Conservation (phyloP, 306 rosid genomes). For the Cucurbita argyrosperma region DNA sequence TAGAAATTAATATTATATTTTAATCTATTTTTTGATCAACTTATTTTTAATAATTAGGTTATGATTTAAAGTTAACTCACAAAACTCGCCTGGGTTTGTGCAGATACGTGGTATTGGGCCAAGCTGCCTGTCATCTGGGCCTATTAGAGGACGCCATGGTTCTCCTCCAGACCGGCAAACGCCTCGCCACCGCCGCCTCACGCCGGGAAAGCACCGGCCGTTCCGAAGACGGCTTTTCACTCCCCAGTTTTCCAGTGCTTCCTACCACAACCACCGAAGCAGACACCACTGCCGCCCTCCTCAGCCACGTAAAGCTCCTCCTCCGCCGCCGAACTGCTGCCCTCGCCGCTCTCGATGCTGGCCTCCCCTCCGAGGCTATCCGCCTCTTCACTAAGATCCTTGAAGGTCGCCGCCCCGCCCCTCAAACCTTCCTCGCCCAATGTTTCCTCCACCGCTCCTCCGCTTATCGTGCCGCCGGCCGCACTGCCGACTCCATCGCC, state of each 20-base stretch:
- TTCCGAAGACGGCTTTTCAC: slow-evolving; percentile 67
- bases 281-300: slow-evolving; percentile 41
- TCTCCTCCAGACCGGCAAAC: slow-evolving; percentile 86
- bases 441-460: slow-evolving; percentile 75
- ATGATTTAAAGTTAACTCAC: background rate
- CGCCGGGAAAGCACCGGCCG: slow-evolving; percentile 75
- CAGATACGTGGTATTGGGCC: slow-evolving; percentile 74
- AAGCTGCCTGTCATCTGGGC: slow-evolving; percentile 82
- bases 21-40: no score
- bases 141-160: slow-evolving; percentile 91
- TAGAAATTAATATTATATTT: no score
- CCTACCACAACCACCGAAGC: slow-evolving; percentile 15
- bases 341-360: slow-evolving; percentile 68
- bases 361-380: slow-evolving; percentile 73
- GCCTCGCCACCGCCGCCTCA: slow-evolving; percentile 78
- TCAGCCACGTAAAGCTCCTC: slow-evolving; percentile 66
- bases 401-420: slow-evolving; percentile 79
- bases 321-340: slow-evolving; percentile 79
- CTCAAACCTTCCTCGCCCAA: slow-evolving; percentile 74
- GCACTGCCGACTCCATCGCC: slow-evolving; percentile 71
- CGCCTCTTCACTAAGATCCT: slow-evolving; percentile 81
- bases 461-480: slow-evolving; percentile 44
- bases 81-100: background rate
- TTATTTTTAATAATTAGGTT: no score
- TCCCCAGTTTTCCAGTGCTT: slow-evolving; percentile 19